Base-by-base conservation (phyloP, 306 rosid species). In the Prunus campanulata region DNA sequence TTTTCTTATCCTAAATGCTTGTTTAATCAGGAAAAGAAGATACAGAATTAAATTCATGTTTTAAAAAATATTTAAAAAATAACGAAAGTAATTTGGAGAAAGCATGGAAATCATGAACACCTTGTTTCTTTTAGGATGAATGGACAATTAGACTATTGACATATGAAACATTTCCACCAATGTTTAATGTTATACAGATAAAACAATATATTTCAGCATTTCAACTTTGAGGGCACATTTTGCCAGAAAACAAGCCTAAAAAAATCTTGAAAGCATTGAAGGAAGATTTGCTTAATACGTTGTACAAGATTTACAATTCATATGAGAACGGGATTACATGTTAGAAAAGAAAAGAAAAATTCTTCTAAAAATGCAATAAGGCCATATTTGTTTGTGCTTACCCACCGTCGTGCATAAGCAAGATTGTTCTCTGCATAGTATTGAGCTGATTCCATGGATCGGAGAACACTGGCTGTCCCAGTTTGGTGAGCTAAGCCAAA, bases 341-440 rank as follows among this genome's bases (percentile, higher is more conserved):
- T 46, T 24, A 15, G 11, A 8, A 1, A 11, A 39, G 32, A 20
- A 10, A 35, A 35, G 22, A 66, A 5, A 19, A 20, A 25, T 44
- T 78, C 80, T 60, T 70, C 79, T 71, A 62, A 51, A 11, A 82
- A 74, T 47, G 39, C 83, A 86, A 76, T 59, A 67, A 81, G 77
- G 85, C 85, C 60, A 76, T 59, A 84, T 77, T 52, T 69, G 60
- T 81, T 75, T 79, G 89, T 92, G 96, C 99, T 95, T 95, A 91
- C 99, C 99, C 97, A 95, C 99, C 99, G 93, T 92, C 93, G 90
- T 84, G 99, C 99, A 83, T 66, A 60, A 74, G 72, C 85, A 86
- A 95, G 52, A 82, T 89, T 79, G 77, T 92, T 95, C 80, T 89
- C 93, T 67, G 66, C 13, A 86, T 88, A 95, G 77, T 95, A 95